Evolutionary conservation across 176 grass and related monocot species (phyloP).

Genomic region (Elaeis guineensis): DNA sequence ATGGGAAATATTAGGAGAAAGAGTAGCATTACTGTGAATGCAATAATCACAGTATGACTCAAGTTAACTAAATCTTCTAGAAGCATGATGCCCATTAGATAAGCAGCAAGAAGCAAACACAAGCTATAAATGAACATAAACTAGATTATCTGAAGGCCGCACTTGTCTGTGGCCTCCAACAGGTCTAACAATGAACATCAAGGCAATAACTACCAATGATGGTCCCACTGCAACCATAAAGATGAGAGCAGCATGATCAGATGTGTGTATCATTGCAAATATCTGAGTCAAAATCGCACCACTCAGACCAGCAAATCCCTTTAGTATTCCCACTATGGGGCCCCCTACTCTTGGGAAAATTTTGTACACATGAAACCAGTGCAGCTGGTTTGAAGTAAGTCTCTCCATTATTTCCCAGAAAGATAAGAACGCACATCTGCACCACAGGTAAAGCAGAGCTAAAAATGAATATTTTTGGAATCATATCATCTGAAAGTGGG

Average conservation of each 20-base stretch:
- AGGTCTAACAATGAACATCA: slow-evolving; percentile 88
- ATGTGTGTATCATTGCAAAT: slow-evolving; percentile 61
- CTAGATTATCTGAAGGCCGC: slow-evolving; percentile 67
- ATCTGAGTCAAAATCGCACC: slow-evolving; percentile 77
- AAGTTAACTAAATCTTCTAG: slow-evolving; percentile 65
- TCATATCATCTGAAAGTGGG: too few relatives aligned
- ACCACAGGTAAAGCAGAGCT: slow-evolving; percentile 13
- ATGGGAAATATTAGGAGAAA: slow-evolving; percentile 51
- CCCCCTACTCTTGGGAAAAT: slow-evolving; percentile 90
- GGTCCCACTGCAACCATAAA: slow-evolving; percentile 81
- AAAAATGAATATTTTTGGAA: neutral
- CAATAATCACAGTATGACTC: slow-evolving; percentile 26
- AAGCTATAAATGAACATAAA: slow-evolving; percentile 75
- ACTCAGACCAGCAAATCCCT: slow-evolving; percentile 86
- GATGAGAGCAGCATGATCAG: slow-evolving; percentile 54
- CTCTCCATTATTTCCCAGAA: slow-evolving; percentile 80
- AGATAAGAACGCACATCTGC: slow-evolving; percentile 84
- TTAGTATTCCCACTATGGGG: slow-evolving; percentile 74
- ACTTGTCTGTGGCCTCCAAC: slow-evolving; percentile 72
- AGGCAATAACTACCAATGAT: slow-evolving; percentile 55
- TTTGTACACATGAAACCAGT: slow-evolving; percentile 84
- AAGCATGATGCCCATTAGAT: slow-evolving; percentile 80
- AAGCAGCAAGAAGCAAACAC: slow-evolving; percentile 79
- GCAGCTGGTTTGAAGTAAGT: slow-evolving; percentile 84
- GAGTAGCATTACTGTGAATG: slow-evolving; percentile 52